A percentile compares a stretch with the other conserved stretches of the same genome.
phyloP scores from a whole-genome alignment of 1,284 basidiomycete species.

The Cystobasidium pallidum region DNA sequence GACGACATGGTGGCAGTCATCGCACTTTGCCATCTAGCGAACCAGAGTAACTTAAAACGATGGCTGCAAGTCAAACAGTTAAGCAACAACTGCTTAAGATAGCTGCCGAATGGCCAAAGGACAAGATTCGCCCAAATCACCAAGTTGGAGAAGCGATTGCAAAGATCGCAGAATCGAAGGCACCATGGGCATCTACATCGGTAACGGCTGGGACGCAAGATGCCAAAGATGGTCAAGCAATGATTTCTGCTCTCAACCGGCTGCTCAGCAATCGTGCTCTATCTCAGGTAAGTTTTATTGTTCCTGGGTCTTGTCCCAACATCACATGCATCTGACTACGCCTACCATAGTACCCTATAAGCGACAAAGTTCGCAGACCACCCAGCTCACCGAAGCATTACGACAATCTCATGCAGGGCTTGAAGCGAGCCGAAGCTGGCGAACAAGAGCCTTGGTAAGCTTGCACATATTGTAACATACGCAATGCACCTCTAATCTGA shows the following conservation, averaged over 20 bases:
- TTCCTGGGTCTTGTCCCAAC: neutral
- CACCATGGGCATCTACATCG: conserved; percentile 33
- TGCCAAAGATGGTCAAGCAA: conserved; percentile 39
- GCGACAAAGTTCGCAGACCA: conserved; percentile 29
- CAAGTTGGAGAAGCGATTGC: conserved; percentile 37
- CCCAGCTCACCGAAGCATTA: conserved; percentile 42
- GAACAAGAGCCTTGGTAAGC: conserved; percentile 43
- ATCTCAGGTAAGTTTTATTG: conserved; percentile 3
- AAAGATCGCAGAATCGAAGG: conserved; percentile 35
- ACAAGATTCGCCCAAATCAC: conserved; percentile 39
- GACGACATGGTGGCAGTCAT: neutral
- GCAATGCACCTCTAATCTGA: neutral
- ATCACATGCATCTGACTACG: neutral
- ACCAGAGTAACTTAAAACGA: neutral
- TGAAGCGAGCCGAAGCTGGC: conserved; percentile 33
- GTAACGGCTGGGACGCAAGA: conserved; percentile 28
- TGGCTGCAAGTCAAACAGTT: conserved; percentile 33
- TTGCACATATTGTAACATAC: neutral
- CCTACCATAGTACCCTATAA: conserved; percentile 26
- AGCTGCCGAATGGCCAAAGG: conserved; percentile 37
- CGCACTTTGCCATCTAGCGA: too few species aligned
- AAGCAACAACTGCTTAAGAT: conserved; percentile 41
- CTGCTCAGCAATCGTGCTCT: conserved; percentile 29
- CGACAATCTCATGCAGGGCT: conserved; percentile 34
- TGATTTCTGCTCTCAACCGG: conserved; percentile 27